Percentiles rank a stretch among this genome's conserved stretches.
These are phyloP conservation scores for Codiaeum variegatum DNA, from an alignment of 441 rosid species.

Conservation along the genomic window DNA sequence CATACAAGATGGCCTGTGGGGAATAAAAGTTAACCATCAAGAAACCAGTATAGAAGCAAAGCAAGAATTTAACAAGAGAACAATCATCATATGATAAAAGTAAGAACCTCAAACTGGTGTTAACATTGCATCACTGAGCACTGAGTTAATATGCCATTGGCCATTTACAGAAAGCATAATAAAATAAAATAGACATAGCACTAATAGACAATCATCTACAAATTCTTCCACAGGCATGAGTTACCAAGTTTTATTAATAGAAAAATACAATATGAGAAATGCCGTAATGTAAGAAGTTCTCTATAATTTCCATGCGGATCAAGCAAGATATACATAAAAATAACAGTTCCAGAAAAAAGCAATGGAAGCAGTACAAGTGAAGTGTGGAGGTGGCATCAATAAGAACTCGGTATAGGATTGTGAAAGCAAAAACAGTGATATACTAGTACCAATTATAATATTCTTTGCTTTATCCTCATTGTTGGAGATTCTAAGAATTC, in stretches of 20 bases:
- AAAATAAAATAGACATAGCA: not conserved
- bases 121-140: too few relatives aligned
- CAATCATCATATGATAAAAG: not conserved
- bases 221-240: not conserved
- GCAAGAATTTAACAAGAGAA: not conserved
- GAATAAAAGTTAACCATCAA: constrained; percentile 11
- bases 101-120: not conserved
- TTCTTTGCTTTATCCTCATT: not conserved
- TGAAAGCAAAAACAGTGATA: not conserved
- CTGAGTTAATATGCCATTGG: too few relatives aligned
- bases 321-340: not conserved
- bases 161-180: too few relatives aligned
- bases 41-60: not conserved
- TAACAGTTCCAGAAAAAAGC: not conserved
- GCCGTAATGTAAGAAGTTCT: not conserved
- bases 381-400: not conserved
- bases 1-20: constrained; percentile 75
- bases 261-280: too few relatives aligned
- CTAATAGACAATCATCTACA: not conserved
- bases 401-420: not conserved
- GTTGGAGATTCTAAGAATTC: not conserved
- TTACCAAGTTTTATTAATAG: not conserved
- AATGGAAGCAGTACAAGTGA: not conserved
- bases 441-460: not conserved
- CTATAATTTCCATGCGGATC: not conserved